A percentile compares a stretch with the other conserved stretches of the same genome.
These are phyloP conservation scores for Solanum peruvianum DNA, from an alignment of 257 asterid species.

Conservation along the genomic window DNA sequence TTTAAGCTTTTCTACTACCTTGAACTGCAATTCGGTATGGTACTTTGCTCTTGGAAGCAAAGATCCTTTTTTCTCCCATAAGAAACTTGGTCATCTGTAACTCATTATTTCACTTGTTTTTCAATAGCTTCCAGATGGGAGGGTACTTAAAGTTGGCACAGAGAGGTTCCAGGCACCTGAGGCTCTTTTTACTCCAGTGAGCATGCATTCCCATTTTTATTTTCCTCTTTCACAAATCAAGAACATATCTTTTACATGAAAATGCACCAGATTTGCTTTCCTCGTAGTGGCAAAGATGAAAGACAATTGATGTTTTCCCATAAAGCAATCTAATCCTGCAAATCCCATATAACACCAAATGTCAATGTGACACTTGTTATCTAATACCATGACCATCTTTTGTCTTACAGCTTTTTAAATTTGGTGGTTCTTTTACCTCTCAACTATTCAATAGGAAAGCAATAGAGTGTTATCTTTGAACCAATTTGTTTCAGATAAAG, in stretches of 20 bases:
- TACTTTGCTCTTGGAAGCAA: background rate
- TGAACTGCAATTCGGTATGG: background rate
- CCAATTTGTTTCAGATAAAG: background rate
- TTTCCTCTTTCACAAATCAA: background rate
- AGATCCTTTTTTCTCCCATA: background rate
- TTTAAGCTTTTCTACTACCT: background rate
- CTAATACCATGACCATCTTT: background rate
- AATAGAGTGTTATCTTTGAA: background rate
- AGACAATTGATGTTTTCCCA: background rate
- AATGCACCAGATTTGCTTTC: background rate
- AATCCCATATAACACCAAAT: background rate
- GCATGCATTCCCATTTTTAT: constrained; percentile 9
- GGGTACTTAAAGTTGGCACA: constrained; percentile 88
- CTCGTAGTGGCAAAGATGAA: background rate
- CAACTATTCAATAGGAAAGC: background rate
- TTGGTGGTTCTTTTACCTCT: background rate
- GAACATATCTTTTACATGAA: background rate
- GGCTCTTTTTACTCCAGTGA: constrained; percentile 93
- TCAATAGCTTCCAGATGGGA: constrained; percentile 94
- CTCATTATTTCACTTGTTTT: background rate
- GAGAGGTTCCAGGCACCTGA: constrained; percentile 99
- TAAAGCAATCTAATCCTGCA: background rate
- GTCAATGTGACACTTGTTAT: background rate
- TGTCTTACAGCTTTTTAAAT: background rate
- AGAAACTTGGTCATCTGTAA: background rate